Conservation (phyloP, 192 early-diverging fungal species). For the Podila epicladia region DNA sequence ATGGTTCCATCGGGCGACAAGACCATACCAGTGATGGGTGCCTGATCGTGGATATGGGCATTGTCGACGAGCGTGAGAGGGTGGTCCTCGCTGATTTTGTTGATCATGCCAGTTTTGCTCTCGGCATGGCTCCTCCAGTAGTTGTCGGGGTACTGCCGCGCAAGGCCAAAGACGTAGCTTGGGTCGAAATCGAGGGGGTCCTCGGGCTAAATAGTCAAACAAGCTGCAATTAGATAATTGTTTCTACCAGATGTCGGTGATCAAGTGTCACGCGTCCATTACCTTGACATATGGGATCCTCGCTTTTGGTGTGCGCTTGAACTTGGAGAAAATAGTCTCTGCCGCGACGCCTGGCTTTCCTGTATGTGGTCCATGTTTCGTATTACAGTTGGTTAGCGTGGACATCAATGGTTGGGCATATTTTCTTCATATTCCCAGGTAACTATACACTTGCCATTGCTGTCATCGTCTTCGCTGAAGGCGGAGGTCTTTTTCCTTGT, state of each 20-base stretch:
- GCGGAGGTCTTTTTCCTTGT: constrained; percentile 21
- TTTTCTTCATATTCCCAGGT: not conserved
- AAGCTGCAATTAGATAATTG: too few relatives aligned
- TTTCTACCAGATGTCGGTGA: not conserved
- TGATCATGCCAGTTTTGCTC: constrained; percentile 63
- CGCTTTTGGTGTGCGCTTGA: constrained; percentile 33
- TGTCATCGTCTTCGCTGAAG: constrained; percentile 48
- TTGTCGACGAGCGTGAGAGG: constrained; percentile 71
- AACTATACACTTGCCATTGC: constrained; percentile 1
- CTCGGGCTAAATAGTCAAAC: constrained; percentile 13
- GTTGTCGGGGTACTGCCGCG: constrained; percentile 66
- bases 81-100: constrained; percentile 74
- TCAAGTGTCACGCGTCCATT: not conserved
- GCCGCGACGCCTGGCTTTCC: not conserved
- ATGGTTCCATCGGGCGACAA: constrained; percentile 87
- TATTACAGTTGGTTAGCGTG: not conserved
- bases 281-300: constrained; percentile 42
- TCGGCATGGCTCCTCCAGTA: constrained; percentile 70
- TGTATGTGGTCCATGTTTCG: not conserved
- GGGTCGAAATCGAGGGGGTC: constrained; percentile 63
- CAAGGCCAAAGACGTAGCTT: constrained; percentile 56
- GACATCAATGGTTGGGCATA: not conserved
- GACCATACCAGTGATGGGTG: constrained; percentile 83
- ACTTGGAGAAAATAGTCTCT: constrained; percentile 18
- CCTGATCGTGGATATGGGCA: constrained; percentile 79